Conservation (phyloP, 1,284 basidiomycete genomes). For the Bondarzewia mesenterica region DNA sequence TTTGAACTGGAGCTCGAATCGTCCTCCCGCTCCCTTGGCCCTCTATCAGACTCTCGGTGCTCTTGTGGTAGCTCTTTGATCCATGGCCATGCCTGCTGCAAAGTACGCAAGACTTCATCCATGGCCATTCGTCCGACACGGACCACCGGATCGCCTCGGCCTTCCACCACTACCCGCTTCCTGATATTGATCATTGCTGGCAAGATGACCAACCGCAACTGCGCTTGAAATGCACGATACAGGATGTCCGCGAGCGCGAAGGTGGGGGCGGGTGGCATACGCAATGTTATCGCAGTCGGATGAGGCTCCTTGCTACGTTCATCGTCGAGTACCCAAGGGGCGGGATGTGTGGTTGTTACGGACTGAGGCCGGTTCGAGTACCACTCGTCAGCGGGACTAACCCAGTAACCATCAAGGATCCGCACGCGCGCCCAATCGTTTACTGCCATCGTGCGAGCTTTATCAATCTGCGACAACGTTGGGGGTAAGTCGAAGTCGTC, state of each 20-base stretch:
- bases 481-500: conserved; percentile 23
- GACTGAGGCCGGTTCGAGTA: conserved; percentile 34
- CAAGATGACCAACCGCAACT: conserved; percentile 47
- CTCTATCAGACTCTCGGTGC: conserved; percentile 21
- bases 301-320: conserved; percentile 29
- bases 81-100: conserved; percentile 53
- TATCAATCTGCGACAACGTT: too few species aligned
- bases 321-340: conserved; percentile 45
- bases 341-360: conserved; percentile 51
- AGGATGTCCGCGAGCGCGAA: conserved; percentile 35
- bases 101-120: conserved; percentile 48
- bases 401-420: conserved; percentile 68
- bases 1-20: conserved; percentile 40
- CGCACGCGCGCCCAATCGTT: conserved; percentile 65
- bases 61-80: conserved; percentile 24
- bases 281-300: conserved; percentile 37
- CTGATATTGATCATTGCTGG: conserved; percentile 64
- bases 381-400: conserved; percentile 62
- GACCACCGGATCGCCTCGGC: conserved; percentile 34
- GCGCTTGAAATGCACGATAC: conserved; percentile 44
- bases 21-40: conserved; percentile 30
- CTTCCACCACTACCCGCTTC: conserved; percentile 50
- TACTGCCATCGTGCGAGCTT: conserved; percentile 57
- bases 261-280: conserved; percentile 36
- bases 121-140: conserved; percentile 44